Base-by-base conservation (phyloP, 306 rosid species). In the Trichosanthes cucumerina region DNA sequence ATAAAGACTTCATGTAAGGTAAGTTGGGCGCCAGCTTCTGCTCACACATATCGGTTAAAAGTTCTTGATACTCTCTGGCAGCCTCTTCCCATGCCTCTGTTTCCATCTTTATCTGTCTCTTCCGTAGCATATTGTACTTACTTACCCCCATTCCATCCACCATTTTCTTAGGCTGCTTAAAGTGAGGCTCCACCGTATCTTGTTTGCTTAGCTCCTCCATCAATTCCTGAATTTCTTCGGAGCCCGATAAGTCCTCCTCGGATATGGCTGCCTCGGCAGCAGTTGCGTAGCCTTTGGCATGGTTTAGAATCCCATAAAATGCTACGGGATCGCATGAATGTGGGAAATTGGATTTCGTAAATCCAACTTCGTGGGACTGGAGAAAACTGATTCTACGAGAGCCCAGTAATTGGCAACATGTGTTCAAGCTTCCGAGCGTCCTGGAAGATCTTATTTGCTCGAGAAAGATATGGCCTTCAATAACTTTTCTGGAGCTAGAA, bases 1-100 rank as follows among this genome's bases (percentile, higher is more conserved):
- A 91, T 79, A 95, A 83, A 6, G 99, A 88, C 86, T 95, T 95
- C 80, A 92, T 82, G 79, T 84, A 95, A 18, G 99, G 97, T 86
- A 95, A 85, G 84, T 92, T 95, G 39, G 97, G 97, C 23, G 93
- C 96, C 77, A 95, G 93, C 84, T 92, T 92, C 84, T 91, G 93
- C 84, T 88, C 89, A 23, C 99, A 86, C 97, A 95, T 95, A 69
- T 92, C 97, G 34, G 58, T 77, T 79, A 92, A 66, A 70, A 95
- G 88, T 33, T 95, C 99, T 78, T 87, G 87, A 80, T 95, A 95
- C 86, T 92, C 99, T 56, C 76, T 85, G 0, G 97, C 97, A 1
- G 99, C 99, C 8, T 86, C 86, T 50, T 92, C 91, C 99, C 99
- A 95, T 6, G 99, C 97, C 87, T 92, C 96, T 0, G 99, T 95